These are phyloP conservation scores for Plantago elongata DNA, from an alignment of 257 asterid genomes.

Conservation along the genomic window DNA sequence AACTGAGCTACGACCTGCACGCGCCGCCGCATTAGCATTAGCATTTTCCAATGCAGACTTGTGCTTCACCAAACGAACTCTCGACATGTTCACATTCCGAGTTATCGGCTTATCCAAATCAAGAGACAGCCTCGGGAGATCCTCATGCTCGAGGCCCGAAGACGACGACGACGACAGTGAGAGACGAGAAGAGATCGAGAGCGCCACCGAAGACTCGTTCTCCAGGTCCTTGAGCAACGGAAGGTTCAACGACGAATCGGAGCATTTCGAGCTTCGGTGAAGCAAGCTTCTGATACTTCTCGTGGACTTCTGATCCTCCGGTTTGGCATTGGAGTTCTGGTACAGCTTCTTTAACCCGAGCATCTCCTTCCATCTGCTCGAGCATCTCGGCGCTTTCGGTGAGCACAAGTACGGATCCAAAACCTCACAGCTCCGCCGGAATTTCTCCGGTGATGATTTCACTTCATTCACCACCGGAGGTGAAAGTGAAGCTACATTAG, in stretches of 20 bases:
- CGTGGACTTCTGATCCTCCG: constrained; percentile 15
- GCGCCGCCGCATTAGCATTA: not conserved
- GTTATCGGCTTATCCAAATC: constrained; percentile 38
- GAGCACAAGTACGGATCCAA: constrained; percentile 34
- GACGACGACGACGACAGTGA: constrained; percentile 70
- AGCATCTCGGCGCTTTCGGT: constrained; percentile 42
- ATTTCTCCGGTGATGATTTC: constrained; percentile 10
- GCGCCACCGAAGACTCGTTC: constrained; percentile 22
- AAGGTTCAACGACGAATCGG: constrained; percentile 29
- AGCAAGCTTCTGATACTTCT: constrained; percentile 37
- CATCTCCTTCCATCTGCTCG: constrained; percentile 44
- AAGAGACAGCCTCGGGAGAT: constrained; percentile 51
- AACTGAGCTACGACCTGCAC: too few relatives aligned
- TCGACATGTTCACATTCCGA: constrained; percentile 3
- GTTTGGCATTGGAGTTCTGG: constrained; percentile 11
- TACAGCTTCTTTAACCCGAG: constrained; percentile 32
- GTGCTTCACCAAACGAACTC: constrained; percentile 13
- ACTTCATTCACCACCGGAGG: not conserved
- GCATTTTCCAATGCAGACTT: not conserved
- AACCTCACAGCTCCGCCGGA: constrained; percentile 23
- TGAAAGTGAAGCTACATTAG: not conserved
- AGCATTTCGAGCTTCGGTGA: constrained; percentile 33
- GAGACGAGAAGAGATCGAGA: constrained; percentile 34
- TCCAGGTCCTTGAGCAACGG: constrained; percentile 44
- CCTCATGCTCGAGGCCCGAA: constrained; percentile 55